A percentile compares a stretch with the other conserved stretches of the same genome.
These are phyloP conservation scores for Penicillium expansum DNA, from an alignment of 2,329 filamentous ascomycete species.

Conservation along the genomic window DNA sequence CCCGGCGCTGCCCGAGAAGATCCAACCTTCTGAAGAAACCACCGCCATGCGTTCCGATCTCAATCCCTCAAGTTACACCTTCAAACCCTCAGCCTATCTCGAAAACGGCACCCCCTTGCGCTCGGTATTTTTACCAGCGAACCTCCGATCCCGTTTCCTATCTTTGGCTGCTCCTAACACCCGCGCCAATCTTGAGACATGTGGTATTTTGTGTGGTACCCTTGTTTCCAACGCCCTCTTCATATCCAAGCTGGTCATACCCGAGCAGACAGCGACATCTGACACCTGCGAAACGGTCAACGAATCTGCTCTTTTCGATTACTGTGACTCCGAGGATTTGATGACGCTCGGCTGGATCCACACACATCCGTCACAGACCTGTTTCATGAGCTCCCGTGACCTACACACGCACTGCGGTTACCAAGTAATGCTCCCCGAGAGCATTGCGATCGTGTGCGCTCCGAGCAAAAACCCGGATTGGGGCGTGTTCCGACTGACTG, in stretches of 20 bases:
- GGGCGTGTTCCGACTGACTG: slow-evolving; percentile 88
- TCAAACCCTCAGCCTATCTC: slow-evolving; percentile 80
- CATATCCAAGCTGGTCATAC: slow-evolving; percentile 82
- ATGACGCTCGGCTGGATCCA: slow-evolving; percentile 96
- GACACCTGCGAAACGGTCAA: slow-evolving; percentile 96
- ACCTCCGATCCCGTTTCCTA: slow-evolving; percentile 72
- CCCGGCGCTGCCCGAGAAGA: slow-evolving; percentile 28
- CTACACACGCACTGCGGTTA: slow-evolving; percentile 92
- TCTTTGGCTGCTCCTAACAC: slow-evolving; percentile 74
- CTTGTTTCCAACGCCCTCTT: slow-evolving; percentile 91
- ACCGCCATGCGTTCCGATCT: slow-evolving; percentile 27
- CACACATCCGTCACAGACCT: slow-evolving; percentile 93
- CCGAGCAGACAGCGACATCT: slow-evolving; percentile 81
- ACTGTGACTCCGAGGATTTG: slow-evolving; percentile 78
- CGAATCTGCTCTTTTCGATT: slow-evolving; percentile 80
- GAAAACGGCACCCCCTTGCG: slow-evolving; percentile 86
- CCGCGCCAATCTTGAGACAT: slow-evolving; percentile 79
- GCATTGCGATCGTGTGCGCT: slow-evolving; percentile 93
- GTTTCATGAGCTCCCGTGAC: slow-evolving; percentile 95
- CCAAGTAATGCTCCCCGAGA: slow-evolving; percentile 94
- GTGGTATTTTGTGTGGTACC: slow-evolving; percentile 88
- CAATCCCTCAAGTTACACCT: slow-evolving; percentile 63
- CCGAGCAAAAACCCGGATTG: slow-evolving; percentile 72
- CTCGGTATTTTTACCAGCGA: slow-evolving; percentile 78
- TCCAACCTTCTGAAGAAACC: slow-evolving; percentile 12